Evolutionary conservation across 2,329 filamentous ascomycete species (phyloP).

Genomic region (Esteya vermicola): DNA sequence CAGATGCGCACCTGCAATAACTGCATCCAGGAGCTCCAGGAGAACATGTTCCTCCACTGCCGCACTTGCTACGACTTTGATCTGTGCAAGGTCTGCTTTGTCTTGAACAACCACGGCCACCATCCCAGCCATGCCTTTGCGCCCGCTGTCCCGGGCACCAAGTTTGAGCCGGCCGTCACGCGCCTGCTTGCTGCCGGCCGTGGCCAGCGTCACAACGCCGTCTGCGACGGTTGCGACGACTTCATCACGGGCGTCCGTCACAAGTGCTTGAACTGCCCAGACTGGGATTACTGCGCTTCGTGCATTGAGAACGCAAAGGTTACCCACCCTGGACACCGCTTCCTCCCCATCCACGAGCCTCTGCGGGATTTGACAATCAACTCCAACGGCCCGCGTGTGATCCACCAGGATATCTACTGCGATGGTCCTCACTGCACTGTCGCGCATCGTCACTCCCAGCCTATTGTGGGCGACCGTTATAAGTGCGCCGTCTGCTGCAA

Average conservation of each 20-base stretch:
- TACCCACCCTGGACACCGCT: slow-evolving; percentile 72
- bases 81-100: slow-evolving; percentile 73
- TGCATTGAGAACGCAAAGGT: slow-evolving; percentile 55
- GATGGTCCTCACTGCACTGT: slow-evolving; percentile 77
- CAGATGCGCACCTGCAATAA: slow-evolving; percentile 53
- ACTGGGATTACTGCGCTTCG: slow-evolving; percentile 85
- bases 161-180: slow-evolving; percentile 45
- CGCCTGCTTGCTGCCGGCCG: slow-evolving; percentile 66
- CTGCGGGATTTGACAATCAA: slow-evolving; percentile 12
- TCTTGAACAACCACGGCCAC: slow-evolving; percentile 68
- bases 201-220: slow-evolving; percentile 67
- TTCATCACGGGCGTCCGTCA: slow-evolving; percentile 79
- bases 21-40: slow-evolving; percentile 54
- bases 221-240: slow-evolving; percentile 90
- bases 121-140: slow-evolving; percentile 76
- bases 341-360: slow-evolving; percentile 69
- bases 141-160: slow-evolving; percentile 48
- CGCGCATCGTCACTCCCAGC: slow-evolving; percentile 31
- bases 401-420: slow-evolving; percentile 81
- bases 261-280: slow-evolving; percentile 93
- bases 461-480: slow-evolving; percentile 75
- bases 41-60: slow-evolving; percentile 77
- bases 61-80: slow-evolving; percentile 78
- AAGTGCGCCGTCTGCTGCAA: slow-evolving; percentile 96
- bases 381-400: slow-evolving; percentile 20